Percentiles rank a stretch among this genome's conserved stretches.
Conservation (phyloP, 805 yeast genomes). For the Hanseniaspora singularis region DNA sequence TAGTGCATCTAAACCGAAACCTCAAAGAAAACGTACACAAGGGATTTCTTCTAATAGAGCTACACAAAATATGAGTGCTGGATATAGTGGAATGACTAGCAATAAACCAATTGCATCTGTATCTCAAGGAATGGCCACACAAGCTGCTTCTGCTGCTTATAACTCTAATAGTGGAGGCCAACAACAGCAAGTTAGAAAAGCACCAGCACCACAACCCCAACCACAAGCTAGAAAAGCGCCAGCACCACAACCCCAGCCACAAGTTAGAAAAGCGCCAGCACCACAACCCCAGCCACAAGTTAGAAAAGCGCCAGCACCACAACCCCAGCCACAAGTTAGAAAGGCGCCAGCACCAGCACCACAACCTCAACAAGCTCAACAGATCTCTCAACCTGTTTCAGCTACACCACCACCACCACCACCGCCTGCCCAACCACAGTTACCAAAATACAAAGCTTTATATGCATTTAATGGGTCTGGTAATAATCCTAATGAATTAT, state of each 20-base stretch:
- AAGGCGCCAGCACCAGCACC: conserved; percentile 19
- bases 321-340: neutral
- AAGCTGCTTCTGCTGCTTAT: conserved; percentile 34
- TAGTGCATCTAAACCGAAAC: conserved; percentile 61
- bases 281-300: too few species aligned
- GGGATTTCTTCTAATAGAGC: conserved; percentile 18
- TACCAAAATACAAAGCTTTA: conserved; percentile 72
- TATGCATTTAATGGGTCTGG: conserved; percentile 85
- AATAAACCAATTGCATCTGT: conserved; percentile 18
- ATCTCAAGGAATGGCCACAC: conserved; percentile 20
- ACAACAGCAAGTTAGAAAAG: conserved; percentile 35
- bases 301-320: too few species aligned
- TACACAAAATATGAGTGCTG: conserved; percentile 27
- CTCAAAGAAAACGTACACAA: conserved; percentile 47
- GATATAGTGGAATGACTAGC: conserved; percentile 26
- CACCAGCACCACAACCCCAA: conserved; percentile 42
- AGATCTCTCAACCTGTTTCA: too few species aligned
- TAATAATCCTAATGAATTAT: conserved; percentile 57
- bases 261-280: too few species aligned
- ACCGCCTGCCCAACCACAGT: conserved; percentile 45
- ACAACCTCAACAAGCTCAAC: too few species aligned
- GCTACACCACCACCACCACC: conserved; percentile 60
- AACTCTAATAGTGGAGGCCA: conserved; percentile 35
- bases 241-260: too few species aligned
- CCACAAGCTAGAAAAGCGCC: too few species aligned